phyloP scores from a whole-genome alignment of 305 asterid species.

The Plantago rigida region DNA sequence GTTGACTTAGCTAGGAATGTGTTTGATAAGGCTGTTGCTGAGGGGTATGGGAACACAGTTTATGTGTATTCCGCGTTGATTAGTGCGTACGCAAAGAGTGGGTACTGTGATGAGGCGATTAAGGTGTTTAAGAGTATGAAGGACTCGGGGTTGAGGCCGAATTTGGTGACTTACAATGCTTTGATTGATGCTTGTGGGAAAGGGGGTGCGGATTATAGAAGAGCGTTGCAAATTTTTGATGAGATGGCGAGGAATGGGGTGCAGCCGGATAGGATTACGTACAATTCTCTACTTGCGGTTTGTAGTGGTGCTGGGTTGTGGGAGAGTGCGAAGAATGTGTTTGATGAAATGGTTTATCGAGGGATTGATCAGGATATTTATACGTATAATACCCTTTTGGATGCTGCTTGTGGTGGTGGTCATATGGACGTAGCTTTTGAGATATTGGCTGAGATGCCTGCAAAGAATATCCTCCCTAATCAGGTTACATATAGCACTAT shows the following conservation, averaged over 20 bases:
- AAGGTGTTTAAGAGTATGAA: conserved; percentile 63
- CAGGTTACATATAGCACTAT: conserved; percentile 81
- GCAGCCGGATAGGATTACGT: conserved; percentile 85
- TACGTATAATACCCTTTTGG: conserved; percentile 78
- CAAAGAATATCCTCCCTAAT: conserved; percentile 60
- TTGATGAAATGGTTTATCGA: conserved; percentile 57
- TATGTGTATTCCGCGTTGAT: conserved; percentile 78
- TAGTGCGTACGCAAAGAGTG: conserved; percentile 89
- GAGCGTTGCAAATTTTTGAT: conserved; percentile 62
- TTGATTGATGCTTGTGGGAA: conserved; percentile 88
- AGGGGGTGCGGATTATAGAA: conserved; percentile 81
- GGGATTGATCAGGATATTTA: conserved; percentile 85
- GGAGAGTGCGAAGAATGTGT: conserved; percentile 60
- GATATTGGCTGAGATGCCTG: conserved; percentile 68
- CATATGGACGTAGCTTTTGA: conserved; percentile 69
- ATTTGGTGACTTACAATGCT: conserved; percentile 79
- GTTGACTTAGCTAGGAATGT: conserved; percentile 68
- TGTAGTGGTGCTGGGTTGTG: conserved; percentile 90
- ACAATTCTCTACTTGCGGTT: conserved; percentile 82
- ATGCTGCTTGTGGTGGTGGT: conserved; percentile 77
- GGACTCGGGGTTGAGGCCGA: conserved; percentile 74
- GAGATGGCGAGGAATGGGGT: conserved; percentile 69
- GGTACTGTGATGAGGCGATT: conserved; percentile 65
- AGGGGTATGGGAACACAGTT: conserved; percentile 83
- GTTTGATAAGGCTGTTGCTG: conserved; percentile 49